Evolutionary conservation across 495 filamentous ascomycete genomes (phyloP).

Genomic region (Parathielavia appendiculata): DNA sequence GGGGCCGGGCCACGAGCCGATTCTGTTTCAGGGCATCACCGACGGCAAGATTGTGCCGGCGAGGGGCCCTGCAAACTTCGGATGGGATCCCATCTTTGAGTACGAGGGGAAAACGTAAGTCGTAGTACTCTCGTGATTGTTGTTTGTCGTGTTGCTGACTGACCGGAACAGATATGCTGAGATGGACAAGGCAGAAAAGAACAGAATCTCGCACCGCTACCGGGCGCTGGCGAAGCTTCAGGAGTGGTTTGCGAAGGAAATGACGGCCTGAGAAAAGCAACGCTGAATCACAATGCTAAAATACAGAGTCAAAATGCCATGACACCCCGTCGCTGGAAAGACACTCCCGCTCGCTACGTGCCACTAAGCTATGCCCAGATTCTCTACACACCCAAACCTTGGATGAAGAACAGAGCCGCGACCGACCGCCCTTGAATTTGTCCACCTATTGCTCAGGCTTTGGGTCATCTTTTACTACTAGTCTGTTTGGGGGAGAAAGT

Average conservation of each 20-base stretch:
- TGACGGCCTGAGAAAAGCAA: conserved; percentile 16
- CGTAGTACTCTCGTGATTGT: neutral
- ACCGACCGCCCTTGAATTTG: neutral
- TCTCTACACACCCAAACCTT: too few relatives aligned
- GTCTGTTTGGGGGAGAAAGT: neutral
- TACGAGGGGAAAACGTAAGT: conserved; percentile 82
- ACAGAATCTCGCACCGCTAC: conserved; percentile 83
- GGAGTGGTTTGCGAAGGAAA: conserved; percentile 64
- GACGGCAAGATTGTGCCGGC: conserved; percentile 69
- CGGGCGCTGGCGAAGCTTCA: conserved; percentile 81
- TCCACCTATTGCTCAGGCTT: too few relatives aligned
- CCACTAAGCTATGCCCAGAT: too few relatives aligned
- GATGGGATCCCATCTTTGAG: conserved; percentile 97
- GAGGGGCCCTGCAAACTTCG: conserved; percentile 71
- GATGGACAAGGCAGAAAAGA: conserved; percentile 92
- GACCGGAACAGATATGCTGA: conserved; percentile 63
- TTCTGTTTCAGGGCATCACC: conserved; percentile 90
- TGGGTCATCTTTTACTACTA: neutral
- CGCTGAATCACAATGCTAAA: neutral
- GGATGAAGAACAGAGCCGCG: too few relatives aligned
- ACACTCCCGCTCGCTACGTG: too few relatives aligned
- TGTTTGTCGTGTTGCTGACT: conserved; percentile 8
- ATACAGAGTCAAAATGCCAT: neutral
- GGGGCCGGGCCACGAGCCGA: conserved; percentile 75
- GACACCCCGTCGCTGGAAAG: neutral